These are phyloP conservation scores for Tripterygium wilfordii DNA, from an alignment of 177 flowering plant species.

Conservation along the genomic window DNA sequence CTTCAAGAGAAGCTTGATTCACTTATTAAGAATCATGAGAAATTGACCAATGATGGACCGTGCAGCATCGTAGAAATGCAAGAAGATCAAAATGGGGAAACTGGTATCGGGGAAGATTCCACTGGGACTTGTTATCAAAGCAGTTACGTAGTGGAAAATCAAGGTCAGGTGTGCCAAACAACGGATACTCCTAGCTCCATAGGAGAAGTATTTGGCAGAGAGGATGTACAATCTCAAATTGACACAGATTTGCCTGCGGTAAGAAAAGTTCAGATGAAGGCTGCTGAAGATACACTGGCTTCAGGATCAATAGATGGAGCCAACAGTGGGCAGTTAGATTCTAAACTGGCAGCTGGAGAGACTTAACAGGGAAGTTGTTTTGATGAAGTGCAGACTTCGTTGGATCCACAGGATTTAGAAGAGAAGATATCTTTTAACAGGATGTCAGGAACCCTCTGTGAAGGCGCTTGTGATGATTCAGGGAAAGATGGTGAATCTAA, in stretches of 20 bases:
- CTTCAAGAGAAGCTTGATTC: slow-evolving; percentile 68
- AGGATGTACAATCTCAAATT: too few relatives aligned
- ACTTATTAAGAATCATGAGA: slow-evolving; percentile 1
- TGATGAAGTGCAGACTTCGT: neutral
- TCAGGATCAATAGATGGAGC: neutral
- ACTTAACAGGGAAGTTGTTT: too few relatives aligned
- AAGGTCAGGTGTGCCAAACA: neutral
- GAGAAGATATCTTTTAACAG: too few relatives aligned
- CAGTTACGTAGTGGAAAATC: neutral
- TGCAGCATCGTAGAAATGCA: neutral
- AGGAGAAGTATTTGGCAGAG: too few relatives aligned
- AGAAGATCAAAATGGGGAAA: neutral
- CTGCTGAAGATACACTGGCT: too few relatives aligned
- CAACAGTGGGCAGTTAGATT: neutral
- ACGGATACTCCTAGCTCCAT: too few relatives aligned
- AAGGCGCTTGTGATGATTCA: neutral
- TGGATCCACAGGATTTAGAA: neutral
- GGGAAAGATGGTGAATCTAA: neutral
- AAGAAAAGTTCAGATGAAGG: too few relatives aligned
- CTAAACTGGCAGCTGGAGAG: neutral
- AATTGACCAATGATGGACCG: neutral
- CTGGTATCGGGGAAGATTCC: neutral
- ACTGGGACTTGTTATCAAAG: neutral
- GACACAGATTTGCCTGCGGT: too few relatives aligned
- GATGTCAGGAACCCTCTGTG: neutral